Base-by-base conservation (phyloP, 208 protist genomes). In the Trypanosoma melophagium region DNA sequence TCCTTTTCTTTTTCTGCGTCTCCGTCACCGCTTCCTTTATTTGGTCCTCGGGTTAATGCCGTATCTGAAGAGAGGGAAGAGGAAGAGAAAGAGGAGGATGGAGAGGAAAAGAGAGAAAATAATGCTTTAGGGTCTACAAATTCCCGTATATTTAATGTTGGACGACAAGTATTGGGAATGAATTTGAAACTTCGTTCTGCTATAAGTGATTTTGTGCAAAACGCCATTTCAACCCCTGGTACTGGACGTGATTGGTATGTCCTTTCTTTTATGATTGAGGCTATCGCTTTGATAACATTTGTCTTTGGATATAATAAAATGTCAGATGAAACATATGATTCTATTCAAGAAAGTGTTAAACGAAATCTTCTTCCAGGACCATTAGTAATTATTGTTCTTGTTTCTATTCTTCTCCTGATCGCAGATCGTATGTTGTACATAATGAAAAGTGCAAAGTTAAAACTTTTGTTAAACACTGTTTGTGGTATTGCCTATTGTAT, bases 351-450 rank as follows among this genome's bases (percentile, higher is more conserved):
- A 50, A 86, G 77, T 42, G 76, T 96, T 45, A 45, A 70, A 53
- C 73, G 83, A 62, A 94, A 96, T 62, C 63, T 92, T 55, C 58
- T 96, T 0, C 84, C 88, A 0, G 87, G 88, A 10, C 60, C 69
- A 16, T 73, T 96, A 49, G 91, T 89, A n/a, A 56, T 90, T 55
- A 61, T 87, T 47, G 55, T 92, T 12, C 66, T 83, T 49, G 14
- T 90, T 35, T 81, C 76, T n/a, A 77, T 92, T 28, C 38, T 90
- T 40, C 60, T 80, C 3, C 76, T 93, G 25, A 74, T 93, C 13
- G 60, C 77, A n/a, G 87, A 96, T 54, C 79, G 91, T 42, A 76
- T 89, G 59, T 42, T 94, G 8, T 96, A 94, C 65, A 70, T 93
- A 17, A 69, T 61, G 56, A 70, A 68, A 14, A 60, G 54, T 58